Evolutionary conservation across 495 filamentous ascomycete genomes (phyloP).

Genomic region (Apodospora peruviana): DNA sequence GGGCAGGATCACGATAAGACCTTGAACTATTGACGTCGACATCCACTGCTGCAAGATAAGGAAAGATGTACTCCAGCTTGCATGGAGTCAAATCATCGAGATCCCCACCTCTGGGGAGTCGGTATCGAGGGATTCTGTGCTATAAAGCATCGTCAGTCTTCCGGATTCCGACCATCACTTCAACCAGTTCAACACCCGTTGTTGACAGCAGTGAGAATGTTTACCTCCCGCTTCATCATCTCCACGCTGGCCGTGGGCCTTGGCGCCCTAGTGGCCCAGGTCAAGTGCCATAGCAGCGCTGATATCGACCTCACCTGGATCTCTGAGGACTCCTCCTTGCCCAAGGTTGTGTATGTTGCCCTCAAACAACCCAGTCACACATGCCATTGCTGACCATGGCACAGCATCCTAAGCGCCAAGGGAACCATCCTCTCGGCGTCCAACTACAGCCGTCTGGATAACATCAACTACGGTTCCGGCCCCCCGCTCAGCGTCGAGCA

Average conservation of each 20-base stretch:
- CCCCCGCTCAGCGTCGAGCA: conserved; percentile 8
- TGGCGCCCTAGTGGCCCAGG: not conserved
- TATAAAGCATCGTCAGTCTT: too few relatives aligned
- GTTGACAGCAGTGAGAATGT: too few relatives aligned
- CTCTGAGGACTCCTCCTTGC: conserved; percentile 9
- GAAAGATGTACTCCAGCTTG: too few relatives aligned
- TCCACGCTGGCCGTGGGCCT: conserved; percentile 1
- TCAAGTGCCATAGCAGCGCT: not conserved
- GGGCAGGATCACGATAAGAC: too few relatives aligned
- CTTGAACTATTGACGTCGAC: too few relatives aligned
- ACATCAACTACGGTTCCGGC: conserved; percentile 16
- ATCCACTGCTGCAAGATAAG: too few relatives aligned
- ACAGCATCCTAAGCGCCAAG: conserved; percentile 8
- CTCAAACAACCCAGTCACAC: too few relatives aligned
- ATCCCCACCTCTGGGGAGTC: too few relatives aligned
- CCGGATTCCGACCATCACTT: too few relatives aligned
- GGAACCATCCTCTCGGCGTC: conserved; percentile 17
- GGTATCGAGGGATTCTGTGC: too few relatives aligned
- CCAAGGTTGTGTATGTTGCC: conserved; percentile 13
- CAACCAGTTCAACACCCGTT: too few relatives aligned
- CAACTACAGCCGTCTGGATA: conserved; percentile 18
- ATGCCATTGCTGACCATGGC: not conserved
- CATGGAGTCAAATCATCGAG: too few relatives aligned
- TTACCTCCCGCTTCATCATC: not conserved
- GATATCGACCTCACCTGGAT: conserved; percentile 11